Conservation (phyloP, 495 filamentous ascomycete species). For the Lepraria neglecta region DNA sequence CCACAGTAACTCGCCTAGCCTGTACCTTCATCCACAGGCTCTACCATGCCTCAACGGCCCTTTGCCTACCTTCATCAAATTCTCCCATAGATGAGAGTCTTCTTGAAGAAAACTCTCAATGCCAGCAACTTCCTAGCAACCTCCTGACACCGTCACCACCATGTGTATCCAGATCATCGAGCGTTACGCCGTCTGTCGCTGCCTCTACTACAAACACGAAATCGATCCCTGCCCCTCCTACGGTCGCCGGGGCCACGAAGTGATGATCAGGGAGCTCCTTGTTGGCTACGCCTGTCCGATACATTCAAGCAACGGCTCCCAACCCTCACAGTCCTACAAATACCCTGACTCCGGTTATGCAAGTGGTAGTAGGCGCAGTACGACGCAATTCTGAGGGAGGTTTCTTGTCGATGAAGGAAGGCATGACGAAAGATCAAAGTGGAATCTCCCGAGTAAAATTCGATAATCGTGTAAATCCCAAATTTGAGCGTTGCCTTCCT, state of each 20-base stretch:
- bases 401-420: too few species aligned
- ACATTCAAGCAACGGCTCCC: slow-evolving; percentile 46
- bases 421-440: too few species aligned
- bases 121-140: not conserved
- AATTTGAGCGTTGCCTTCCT: too few species aligned
- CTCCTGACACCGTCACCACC: slow-evolving; percentile 20
- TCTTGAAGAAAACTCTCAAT: not conserved
- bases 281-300: slow-evolving; percentile 70
- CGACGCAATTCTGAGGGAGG: too few species aligned
- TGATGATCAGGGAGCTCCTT: slow-evolving; percentile 67
- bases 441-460: too few species aligned
- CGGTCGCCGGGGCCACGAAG: slow-evolving; percentile 60
- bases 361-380: slow-evolving; percentile 28
- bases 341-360: slow-evolving; percentile 50
- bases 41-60: too few species aligned
- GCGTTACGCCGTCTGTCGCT: slow-evolving; percentile 71
- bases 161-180: slow-evolving; percentile 74
- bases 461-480: too few species aligned
- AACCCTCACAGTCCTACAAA: slow-evolving; percentile 25
- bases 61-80: too few species aligned
- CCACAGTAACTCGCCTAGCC: too few species aligned
- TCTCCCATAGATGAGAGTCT: not conserved
- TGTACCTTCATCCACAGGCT: too few species aligned
- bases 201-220: slow-evolving; percentile 72
- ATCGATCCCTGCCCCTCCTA: slow-evolving; percentile 67